Evolutionary conservation across 2,329 filamentous ascomycete genomes (phyloP), one percentile per base, ranked within the genome.

Genomic region (Pezicula carpinea): DNA sequence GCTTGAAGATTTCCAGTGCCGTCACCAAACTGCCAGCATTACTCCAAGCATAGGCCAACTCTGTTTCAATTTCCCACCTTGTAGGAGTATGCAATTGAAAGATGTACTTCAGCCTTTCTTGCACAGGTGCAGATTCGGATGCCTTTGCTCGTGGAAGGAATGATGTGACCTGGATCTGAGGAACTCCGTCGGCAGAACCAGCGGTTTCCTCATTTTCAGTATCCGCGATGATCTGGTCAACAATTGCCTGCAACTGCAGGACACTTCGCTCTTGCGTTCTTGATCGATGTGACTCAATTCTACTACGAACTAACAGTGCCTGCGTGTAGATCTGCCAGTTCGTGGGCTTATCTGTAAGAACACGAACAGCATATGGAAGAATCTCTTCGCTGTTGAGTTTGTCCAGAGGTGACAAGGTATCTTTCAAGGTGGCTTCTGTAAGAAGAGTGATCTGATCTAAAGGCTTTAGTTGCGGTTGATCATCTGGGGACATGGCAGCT

Each of bases 291-390:
- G 91, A 77, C 66, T 99, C 93, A 46, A 97, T 92, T 14, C 93
- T 79, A 50, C 89, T 95, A 38, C 93, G 80, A 2, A 97, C 87
- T 0, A 99, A 75, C 7, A 99, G 73, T 0, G 90, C 93, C 63
- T 97, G 91, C 0, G 93, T 96, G 64, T 97, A 97, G 29, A 96
- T 85, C 65, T 97, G 93, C 93, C 93, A 99, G 66, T 97, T 99
- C 1, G 89, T 92, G 39, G 87, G 87, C 56, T 92, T 91, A 51
- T 93, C 90, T 7, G 87, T 80, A 1, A 99, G 75, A 0, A 97
- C 93, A 34, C 93, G 82, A 2, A 84, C 85, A 1, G 93, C 93
- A 63, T 92, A 99, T 0, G 93, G 93, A 1, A 95, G 69, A 4
- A 95, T 92, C 63, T 97, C 89, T 67, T 97, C 91, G n/a, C 90